Base-by-base conservation (phyloP, 116 monocot species). In the Iris pallida region DNA sequence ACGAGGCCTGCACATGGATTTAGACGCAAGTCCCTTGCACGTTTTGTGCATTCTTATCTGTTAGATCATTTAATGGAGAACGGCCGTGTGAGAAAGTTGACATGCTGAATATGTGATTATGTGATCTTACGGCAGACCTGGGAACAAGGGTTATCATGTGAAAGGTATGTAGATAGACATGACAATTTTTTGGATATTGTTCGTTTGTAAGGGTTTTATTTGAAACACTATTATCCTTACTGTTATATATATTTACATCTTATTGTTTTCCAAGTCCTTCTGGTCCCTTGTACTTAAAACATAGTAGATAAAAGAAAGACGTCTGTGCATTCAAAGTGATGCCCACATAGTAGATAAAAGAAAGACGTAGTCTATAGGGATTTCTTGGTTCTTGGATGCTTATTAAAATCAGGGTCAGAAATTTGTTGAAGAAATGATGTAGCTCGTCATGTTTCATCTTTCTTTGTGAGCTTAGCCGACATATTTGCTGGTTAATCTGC, bases 371-470 rank as follows among this genome's bases (percentile, higher is more conserved):
- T 20, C 53, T 45, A n/a, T 47, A 9, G 5, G 7, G 14, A 17
- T n/a, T 58, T 45, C 14, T 15, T 57, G 18, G 45, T 47, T 46
- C 9, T 70, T 61, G 20, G 41, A 59, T 71, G 49, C 59, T 51
- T 59, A 71, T 60, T 60, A 59, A 60, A 40, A 59, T 51, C 7
- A 13, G 20, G 7, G 58, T 59, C 30, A 71, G 60, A 51, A 20
- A 45, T 60, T 60, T 71, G 48, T 47, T 71, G 30, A 51, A 41
- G 16, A 12, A 49, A n/a, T 71, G 70, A 20, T 30, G n/a, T 9
- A 51, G 49, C 49, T 1, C 13, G 4, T 51, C 13, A 9, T 51
- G 49, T 51, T 51, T 51, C 13, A 13, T 51, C 49, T 9, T 13
- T 13, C 7, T 51, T 51, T 2, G 1, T 51, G 49, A 51, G 49